A percentile compares a stretch with the other conserved stretches of the same genome.
Conservation (phyloP, 441 rosid genomes). For the Syzygium malaccense region DNA sequence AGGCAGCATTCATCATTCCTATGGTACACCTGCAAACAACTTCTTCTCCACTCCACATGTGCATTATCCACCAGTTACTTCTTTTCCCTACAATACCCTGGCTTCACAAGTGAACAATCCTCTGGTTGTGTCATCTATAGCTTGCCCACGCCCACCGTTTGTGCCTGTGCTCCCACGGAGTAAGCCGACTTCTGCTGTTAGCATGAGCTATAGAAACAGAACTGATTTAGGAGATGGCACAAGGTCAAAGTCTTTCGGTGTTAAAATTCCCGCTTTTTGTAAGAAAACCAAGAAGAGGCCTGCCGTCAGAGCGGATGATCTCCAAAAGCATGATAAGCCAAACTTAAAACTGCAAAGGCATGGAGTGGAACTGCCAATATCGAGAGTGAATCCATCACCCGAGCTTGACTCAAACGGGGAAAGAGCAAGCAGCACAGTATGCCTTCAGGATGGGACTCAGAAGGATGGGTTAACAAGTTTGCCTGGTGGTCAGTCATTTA, state of each 20-base stretch:
- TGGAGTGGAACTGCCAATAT: constrained; percentile 2
- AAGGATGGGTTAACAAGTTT: constrained; percentile 4
- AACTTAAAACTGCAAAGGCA: constrained; percentile 19
- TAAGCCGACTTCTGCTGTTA: constrained; percentile 12
- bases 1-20: constrained; percentile 1
- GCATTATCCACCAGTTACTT: constrained; percentile 5
- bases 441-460: constrained; percentile 7
- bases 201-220: constrained; percentile 16
- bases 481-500: constrained; percentile 3
- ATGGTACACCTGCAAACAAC: constrained; percentile 1
- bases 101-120: constrained; percentile 13
- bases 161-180: constrained; percentile 15
- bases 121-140: neutral
- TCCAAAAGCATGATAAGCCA: constrained; percentile 15
- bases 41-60: constrained; percentile 1
- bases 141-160: constrained; percentile 9
- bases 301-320: constrained; percentile 8
- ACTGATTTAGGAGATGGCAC: constrained; percentile 9
- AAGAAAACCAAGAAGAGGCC: constrained; percentile 24
- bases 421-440: neutral
- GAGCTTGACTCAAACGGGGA: constrained; percentile 9
- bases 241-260: constrained; percentile 10
- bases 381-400: constrained; percentile 6
- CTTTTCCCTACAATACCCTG: constrained; percentile 10
- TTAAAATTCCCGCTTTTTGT: constrained; percentile 1